phyloP scores from a whole-genome alignment of 2,329 filamentous ascomycete species.

The Bipolaris sorokiniana region DNA sequence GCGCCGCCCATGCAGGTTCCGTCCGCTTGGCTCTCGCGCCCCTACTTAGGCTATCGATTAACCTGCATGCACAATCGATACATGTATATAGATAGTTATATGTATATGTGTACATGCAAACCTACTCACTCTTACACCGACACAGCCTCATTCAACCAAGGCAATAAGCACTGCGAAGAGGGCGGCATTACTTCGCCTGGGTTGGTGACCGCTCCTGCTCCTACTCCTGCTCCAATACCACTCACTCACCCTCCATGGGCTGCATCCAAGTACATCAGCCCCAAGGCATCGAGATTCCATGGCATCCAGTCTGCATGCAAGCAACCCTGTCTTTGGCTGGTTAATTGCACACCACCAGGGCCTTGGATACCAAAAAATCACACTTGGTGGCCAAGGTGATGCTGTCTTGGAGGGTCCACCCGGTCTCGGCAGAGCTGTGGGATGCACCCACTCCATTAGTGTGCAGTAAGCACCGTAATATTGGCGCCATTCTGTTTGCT shows the following conservation, averaged over 20 bases:
- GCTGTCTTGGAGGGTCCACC: not conserved
- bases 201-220: no score
- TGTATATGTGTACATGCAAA: no score
- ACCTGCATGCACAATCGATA: slow-evolving; percentile 2
- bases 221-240: no score
- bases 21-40: slow-evolving; percentile 29
- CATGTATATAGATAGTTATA: no score
- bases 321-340: not conserved
- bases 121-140: no score
- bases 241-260: no score
- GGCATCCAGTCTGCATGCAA: not conserved
- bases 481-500: slow-evolving; percentile 21
- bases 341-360: no score
- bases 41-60: slow-evolving; percentile 28
- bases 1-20: slow-evolving; percentile 16
- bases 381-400: no score
- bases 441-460: slow-evolving; percentile 7
- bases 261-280: slow-evolving; percentile 6
- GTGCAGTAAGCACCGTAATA: slow-evolving; percentile 24
- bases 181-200: no score
- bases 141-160: no score
- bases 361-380: no score
- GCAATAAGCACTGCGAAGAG: no score
- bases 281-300: not conserved
- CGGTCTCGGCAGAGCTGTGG: slow-evolving; percentile 7